Evolutionary conservation across 2,329 filamentous ascomycete genomes (phyloP).

Genomic region (Fusarium brevicatenulatum): DNA sequence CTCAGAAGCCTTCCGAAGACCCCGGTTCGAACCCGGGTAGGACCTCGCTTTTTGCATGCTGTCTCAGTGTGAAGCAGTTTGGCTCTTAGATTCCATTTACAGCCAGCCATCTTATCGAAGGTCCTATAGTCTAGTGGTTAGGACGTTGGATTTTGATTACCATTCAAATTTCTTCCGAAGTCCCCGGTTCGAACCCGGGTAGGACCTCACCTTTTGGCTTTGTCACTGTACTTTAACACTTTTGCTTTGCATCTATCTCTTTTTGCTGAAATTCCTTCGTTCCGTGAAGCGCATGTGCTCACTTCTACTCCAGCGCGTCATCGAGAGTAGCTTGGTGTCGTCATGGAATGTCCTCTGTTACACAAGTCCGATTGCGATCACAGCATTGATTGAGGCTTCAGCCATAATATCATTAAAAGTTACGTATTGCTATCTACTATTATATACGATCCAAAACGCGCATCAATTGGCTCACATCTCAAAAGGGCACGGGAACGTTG

Average conservation of each 20-base stretch:
- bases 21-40: conserved; percentile 32
- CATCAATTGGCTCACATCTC: neutral
- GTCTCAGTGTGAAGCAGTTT: rapidly evolving
- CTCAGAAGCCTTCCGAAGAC: conserved; percentile 27
- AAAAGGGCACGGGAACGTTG: conserved; percentile 55
- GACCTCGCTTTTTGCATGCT: conserved; percentile 11
- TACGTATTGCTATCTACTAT: conserved; percentile 1
- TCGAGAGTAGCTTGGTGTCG: neutral
- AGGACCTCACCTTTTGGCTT: conserved; percentile 12
- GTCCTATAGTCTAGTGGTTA: conserved; percentile 33
- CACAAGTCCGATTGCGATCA: neutral
- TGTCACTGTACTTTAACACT: neutral
- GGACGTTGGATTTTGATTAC: conserved; percentile 28
- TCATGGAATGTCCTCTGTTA: neutral
- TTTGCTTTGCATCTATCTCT: rapidly evolving
- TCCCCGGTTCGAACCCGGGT: conserved; percentile 31
- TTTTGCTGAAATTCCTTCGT: neutral
- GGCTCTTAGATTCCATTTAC: rapidly evolving
- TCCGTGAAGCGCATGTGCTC: neutral
- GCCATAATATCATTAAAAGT: conserved; percentile 3
- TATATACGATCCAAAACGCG: neutral
- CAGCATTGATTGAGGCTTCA: neutral
- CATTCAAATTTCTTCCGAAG: conserved; percentile 12
- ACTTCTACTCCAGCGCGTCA: neutral
- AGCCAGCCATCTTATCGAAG: rapidly evolving